Evolutionary conservation across 352 stramenopile genomes (phyloP), one percentile per base, ranked within the genome.

Genomic region (Phytopythium montanum): DNA sequence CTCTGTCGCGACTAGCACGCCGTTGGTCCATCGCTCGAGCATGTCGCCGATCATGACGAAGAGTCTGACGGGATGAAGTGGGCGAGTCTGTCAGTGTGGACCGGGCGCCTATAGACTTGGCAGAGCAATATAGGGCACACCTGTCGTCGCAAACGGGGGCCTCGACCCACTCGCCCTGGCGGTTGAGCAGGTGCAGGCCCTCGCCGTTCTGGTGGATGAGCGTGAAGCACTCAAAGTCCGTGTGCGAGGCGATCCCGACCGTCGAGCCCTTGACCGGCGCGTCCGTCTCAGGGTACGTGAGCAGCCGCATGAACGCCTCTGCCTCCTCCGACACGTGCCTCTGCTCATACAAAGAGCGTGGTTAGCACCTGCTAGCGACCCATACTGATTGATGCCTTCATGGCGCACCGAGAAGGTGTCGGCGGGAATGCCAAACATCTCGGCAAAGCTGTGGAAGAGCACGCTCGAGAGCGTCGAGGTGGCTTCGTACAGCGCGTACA

Each of bases 151-250:
- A 82, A 21, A 88, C 79, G 3, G 85, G 85, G 12, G 82, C 80
- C 70, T 92, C 66, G 52, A 91, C 70, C 85, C 85, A 94, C 29
- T 68, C 28, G 21, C 79, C 80, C 23, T 76, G 68, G 50, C 79
- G 81, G 45, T 79, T 81, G 23, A 75, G 50, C 62, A 94, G 57
- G 57, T 94, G 82, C 58, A 94, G 54, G 0, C 85, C 85, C 38
- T 78, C 64, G 34, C 76, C 84, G 50, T 91, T 93, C 59, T 94
- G 85, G 56, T 94, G 85, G 61, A 94, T 91, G 58, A 92, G 81
- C 26, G 82, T 94, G 45, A 94, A 92, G 55, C 78, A 90, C 66
- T 94, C 85, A 58, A 92, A 92, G 56, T 92, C 85, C 36, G 85
- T 94, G 65, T 94, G 85, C 21, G 82, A 89, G 5, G 82, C 76